These are phyloP conservation scores for Neurospora africana DNA, from an alignment of 495 filamentous ascomycete genomes.

Conservation along the genomic window DNA sequence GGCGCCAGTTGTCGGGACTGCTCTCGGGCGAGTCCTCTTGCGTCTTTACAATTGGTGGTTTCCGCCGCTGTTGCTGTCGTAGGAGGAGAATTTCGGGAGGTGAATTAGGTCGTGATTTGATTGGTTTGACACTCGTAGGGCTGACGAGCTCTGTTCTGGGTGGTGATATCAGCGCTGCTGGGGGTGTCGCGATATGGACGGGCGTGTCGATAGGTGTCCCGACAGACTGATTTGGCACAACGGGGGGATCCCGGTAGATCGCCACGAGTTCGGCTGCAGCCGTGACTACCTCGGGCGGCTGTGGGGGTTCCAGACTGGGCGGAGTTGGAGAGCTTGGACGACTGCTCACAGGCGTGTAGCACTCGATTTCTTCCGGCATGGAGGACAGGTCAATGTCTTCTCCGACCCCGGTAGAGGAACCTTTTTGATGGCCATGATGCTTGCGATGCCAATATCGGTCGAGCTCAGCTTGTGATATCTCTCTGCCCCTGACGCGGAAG, in stretches of 20 bases:
- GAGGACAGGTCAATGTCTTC: background rate
- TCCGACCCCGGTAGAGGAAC: background rate
- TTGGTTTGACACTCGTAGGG: background rate
- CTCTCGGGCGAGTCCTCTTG: background rate
- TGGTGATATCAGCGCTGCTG: background rate
- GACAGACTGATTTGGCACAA: background rate
- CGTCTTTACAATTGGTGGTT: background rate
- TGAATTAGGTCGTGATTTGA: background rate
- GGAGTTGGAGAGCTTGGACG: background rate
- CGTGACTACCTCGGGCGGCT: background rate
- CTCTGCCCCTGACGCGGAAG: background rate
- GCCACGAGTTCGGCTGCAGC: too few relatives aligned
- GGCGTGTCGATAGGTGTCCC: background rate
- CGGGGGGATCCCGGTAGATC: background rate
- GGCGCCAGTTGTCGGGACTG: background rate
- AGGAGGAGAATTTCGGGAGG: background rate
- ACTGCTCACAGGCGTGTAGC: background rate
- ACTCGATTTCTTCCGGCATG: background rate
- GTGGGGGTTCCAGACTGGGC: background rate
- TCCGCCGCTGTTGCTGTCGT: background rate
- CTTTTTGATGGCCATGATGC: background rate
- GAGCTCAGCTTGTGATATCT: background rate
- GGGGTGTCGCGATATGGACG: background rate
- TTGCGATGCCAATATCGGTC: background rate
- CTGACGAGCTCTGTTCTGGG: background rate